Conservation (phyloP, 2,329 filamentous ascomycete genomes). For the Nemania sp. region DNA sequence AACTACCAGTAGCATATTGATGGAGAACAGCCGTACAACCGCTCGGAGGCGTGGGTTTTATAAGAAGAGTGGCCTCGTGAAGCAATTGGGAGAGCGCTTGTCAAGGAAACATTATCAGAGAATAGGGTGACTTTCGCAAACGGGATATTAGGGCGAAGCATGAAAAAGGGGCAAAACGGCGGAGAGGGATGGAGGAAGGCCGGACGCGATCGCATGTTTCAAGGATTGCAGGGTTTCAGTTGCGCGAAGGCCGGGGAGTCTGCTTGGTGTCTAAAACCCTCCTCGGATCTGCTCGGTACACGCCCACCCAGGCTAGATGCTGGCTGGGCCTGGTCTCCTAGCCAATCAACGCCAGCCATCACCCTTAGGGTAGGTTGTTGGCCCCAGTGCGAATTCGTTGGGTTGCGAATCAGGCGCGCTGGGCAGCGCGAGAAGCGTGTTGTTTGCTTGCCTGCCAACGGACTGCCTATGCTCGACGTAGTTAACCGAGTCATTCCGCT, state of each 20-base stretch:
- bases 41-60: neutral
- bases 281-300: slow-evolving; percentile 16
- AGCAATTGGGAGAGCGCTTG: too few species aligned
- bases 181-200: slow-evolving; percentile 26
- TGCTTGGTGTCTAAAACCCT: slow-evolving; percentile 36
- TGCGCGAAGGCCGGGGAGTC: slow-evolving; percentile 27
- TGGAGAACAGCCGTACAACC: neutral
- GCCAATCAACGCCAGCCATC: slow-evolving; percentile 27
- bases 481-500: slow-evolving; percentile 36
- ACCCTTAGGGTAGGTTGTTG: slow-evolving; percentile 26
- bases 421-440: slow-evolving; percentile 20
- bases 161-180: slow-evolving; percentile 19
- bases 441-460: slow-evolving; percentile 7
- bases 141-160: slow-evolving; percentile 17
- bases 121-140: too few species aligned
- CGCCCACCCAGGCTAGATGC: slow-evolving; percentile 26
- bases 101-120: too few species aligned
- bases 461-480: slow-evolving; percentile 22
- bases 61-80: neutral
- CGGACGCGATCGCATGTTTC: slow-evolving; percentile 36
- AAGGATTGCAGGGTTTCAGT: slow-evolving; percentile 35
- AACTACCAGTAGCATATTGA: too few species aligned
- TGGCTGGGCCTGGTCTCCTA: slow-evolving; percentile 2
- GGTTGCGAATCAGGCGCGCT: slow-evolving; percentile 8
- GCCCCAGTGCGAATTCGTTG: slow-evolving; percentile 32